Conservation (phyloP, 2,329 filamentous ascomycete species). For the Aspergillus pseudotamarii region DNA sequence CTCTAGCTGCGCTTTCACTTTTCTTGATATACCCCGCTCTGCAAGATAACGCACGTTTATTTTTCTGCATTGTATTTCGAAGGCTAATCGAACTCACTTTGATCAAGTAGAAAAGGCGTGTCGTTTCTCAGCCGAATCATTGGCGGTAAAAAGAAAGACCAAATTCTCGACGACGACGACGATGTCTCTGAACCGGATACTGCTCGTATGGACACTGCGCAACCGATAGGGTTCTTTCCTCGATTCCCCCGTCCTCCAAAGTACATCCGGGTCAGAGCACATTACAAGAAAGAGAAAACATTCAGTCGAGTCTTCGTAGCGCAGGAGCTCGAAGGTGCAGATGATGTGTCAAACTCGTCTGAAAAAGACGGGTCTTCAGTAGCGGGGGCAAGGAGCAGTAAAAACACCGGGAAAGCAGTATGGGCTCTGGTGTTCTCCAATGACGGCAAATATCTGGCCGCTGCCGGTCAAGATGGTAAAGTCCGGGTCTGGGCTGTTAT, state of each 20-base stretch:
- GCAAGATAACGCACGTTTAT: background rate
- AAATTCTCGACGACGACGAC: constrained; percentile 49
- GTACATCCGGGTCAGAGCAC: constrained; percentile 82
- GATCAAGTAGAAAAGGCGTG: constrained; percentile 69
- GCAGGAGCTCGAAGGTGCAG: constrained; percentile 76
- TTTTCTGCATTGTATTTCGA: background rate
- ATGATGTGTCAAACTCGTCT: constrained; percentile 34
- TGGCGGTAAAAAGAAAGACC: constrained; percentile 72
- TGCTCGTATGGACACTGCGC: constrained; percentile 75
- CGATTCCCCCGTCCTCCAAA: constrained; percentile 84
- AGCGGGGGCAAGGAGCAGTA: constrained; percentile 23
- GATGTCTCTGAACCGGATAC: constrained; percentile 72
- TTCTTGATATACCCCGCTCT: constrained; percentile 10
- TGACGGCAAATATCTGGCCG: constrained; percentile 87
- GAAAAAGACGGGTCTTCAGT: constrained; percentile 33
- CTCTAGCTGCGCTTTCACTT: background rate
- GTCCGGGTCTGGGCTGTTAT: constrained; percentile 90
- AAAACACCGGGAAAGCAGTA: constrained; percentile 64
- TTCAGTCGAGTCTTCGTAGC: constrained; percentile 90
- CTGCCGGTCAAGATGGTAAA: constrained; percentile 84
- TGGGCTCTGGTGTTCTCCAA: constrained; percentile 94
- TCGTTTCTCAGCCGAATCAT: constrained; percentile 90
- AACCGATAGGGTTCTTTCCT: constrained; percentile 79
- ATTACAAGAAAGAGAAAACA: constrained; percentile 78
- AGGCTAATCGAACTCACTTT: background rate